Base-by-base conservation (phyloP, 306 rosid genomes). In the Quercus rubra region DNA sequence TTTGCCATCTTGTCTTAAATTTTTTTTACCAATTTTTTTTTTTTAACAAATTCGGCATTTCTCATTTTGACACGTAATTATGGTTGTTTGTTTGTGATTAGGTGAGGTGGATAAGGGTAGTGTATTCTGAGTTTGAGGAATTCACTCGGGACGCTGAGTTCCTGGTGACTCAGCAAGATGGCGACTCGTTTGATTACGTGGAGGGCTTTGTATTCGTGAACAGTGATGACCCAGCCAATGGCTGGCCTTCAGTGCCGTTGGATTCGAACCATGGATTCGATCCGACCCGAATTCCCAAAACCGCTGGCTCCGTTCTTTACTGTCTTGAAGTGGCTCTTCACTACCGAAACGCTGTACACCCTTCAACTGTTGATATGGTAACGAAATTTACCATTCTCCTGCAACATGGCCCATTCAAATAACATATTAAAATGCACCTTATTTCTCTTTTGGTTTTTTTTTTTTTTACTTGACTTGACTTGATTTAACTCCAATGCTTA, bases 51-150 rank as follows among this genome's bases (percentile, higher is more conserved):
- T 33, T 58, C 64, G 25, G 23, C 30, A 58, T 56, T 18, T 9
- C 20, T 58, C 23, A n/a, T 1, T 21, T 21, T 21, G 21, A 17
- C 4, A 84, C 62, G 49, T 70, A 76, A 66, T 51, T 73, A 8
- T 18, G 46, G 2, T 17, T 5, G 43, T 1, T 58, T 23, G 7
- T 63, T 63, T 19, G 67, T 68, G 62, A 84, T 85, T 86, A 96
- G 99, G 98, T 93, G 85, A 88, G 92, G 52, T 93, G 98, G 98
- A 93, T 93, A 83, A 91, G 99, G 84, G 76, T 91, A 74, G 94
- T 96, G 13, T 96, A 96, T 73, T 55, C 89, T 0, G 92, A 93
- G 56, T 93, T 93, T 77, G 96, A 88, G 56, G 89, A 86, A 15
- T 96, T 77, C 79, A 85, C 89, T 14, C 67, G 81, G 11, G 99